Evolutionary conservation across 768 basidiomycete species (phyloP).

Genomic region (Strobilomyces echinocephalus): DNA sequence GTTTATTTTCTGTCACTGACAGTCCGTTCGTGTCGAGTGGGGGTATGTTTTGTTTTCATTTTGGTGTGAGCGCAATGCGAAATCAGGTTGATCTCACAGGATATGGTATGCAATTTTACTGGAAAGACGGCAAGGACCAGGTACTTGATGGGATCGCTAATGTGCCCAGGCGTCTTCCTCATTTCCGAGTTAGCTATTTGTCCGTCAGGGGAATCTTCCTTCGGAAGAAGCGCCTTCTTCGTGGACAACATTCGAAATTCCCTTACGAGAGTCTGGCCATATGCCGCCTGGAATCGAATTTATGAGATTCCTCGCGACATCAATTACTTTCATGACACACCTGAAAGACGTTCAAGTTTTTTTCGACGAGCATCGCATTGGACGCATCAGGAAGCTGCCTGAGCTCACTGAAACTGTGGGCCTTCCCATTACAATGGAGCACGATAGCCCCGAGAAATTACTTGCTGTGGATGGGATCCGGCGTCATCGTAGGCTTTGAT

Average conservation of each 20-base stretch:
- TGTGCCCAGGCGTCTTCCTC: background rate
- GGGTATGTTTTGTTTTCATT: conserved; percentile 32
- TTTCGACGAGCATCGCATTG: conserved; percentile 67
- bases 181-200: background rate
- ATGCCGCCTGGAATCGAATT: conserved; percentile 76
- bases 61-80: no score
- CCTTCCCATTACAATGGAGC: conserved; percentile 51
- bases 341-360: conserved; percentile 71
- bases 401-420: conserved; percentile 43
- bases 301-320: conserved; percentile 82
- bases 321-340: conserved; percentile 85
- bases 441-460: conserved; percentile 48
- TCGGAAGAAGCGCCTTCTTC: conserved; percentile 16
- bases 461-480: conserved; percentile 52
- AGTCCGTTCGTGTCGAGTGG: conserved; percentile 74
- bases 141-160: background rate
- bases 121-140: background rate
- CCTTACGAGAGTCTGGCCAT: conserved; percentile 66
- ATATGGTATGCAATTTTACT: background rate
- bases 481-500: no score
- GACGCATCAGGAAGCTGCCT: conserved; percentile 56
- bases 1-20: conserved; percentile 74
- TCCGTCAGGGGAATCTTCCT: background rate
- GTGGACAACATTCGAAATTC: conserved; percentile 88
- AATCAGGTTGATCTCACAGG: background rate